These are phyloP conservation scores for Globisporangium perplexum DNA, from an alignment of 352 stramenopile genomes.

Conservation along the genomic window DNA sequence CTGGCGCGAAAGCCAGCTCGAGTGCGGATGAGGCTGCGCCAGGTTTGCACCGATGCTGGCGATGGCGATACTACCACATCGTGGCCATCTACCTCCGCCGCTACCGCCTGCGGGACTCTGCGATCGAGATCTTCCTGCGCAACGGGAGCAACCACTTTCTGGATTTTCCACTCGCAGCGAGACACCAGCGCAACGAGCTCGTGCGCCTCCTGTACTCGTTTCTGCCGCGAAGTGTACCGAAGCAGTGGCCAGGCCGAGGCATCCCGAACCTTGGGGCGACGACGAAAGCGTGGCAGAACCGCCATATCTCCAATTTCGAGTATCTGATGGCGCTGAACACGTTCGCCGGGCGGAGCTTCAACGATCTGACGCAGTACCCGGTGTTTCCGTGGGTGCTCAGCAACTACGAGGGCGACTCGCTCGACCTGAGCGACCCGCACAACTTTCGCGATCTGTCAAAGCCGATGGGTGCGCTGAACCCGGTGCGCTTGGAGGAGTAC, in stretches of 20 bases:
- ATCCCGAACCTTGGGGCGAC: constrained; percentile 39
- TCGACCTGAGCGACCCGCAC: constrained; percentile 82
- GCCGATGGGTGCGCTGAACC: constrained; percentile 97
- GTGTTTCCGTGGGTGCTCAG: constrained; percentile 90
- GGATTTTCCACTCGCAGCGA: constrained; percentile 65
- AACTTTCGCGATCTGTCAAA: constrained; percentile 97
- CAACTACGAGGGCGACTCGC: constrained; percentile 64
- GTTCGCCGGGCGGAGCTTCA: constrained; percentile 85
- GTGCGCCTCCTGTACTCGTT: constrained; percentile 72
- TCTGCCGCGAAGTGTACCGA: constrained; percentile 53
- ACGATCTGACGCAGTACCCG: constrained; percentile 96
- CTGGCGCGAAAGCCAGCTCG: neutral
- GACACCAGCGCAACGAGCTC: constrained; percentile 75
- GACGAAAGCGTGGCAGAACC: constrained; percentile 78
- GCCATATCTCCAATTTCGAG: constrained; percentile 91
- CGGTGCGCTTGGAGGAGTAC: constrained; percentile 89
- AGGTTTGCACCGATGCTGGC: constrained; percentile 65
- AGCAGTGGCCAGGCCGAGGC: constrained; percentile 68
- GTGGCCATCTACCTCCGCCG: constrained; percentile 72
- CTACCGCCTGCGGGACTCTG: constrained; percentile 78
- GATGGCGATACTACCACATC: constrained; percentile 79
- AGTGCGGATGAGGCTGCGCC: constrained; percentile 49
- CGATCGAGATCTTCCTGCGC: constrained; percentile 75
- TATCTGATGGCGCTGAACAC: constrained; percentile 96
- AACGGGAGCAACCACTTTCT: constrained; percentile 80